phyloP scores from a whole-genome alignment of 2,329 filamentous ascomycete genomes.

The Mariannaea sp. region DNA sequence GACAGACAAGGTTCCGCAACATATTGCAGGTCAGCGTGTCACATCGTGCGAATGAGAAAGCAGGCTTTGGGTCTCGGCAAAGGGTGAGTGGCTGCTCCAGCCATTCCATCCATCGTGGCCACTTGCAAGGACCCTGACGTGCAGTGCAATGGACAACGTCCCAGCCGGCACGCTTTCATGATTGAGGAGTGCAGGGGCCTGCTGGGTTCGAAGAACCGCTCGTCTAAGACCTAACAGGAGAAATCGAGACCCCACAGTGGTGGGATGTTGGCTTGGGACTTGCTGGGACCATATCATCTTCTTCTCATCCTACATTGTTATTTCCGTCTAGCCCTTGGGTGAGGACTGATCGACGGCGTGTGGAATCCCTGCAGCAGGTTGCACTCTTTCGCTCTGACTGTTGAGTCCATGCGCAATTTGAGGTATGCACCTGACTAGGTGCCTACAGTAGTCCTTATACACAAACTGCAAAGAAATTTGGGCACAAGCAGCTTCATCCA shows the following conservation, averaged over 20 bases:
- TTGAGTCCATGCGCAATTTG: too few species aligned
- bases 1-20: neutral
- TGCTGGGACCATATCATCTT: conserved; percentile 25
- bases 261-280: too few species aligned
- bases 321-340: conserved; percentile 26
- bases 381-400: conserved; percentile 16
- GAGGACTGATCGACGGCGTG: conserved; percentile 32
- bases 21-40: neutral
- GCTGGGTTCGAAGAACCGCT: conserved; percentile 27
- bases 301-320: conserved; percentile 25
- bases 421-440: too few species aligned
- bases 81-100: neutral
- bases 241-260: conserved; percentile 26
- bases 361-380: conserved; percentile 29
- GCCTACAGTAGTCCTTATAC: too few species aligned
- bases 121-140: conserved; percentile 12
- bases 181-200: conserved; percentile 13
- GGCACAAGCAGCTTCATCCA: too few species aligned
- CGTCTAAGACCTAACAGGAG: conserved; percentile 24
- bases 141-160: conserved; percentile 13
- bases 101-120: neutral
- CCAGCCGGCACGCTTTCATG: conserved; percentile 2
- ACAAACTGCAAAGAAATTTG: too few species aligned
- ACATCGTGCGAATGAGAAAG: neutral
- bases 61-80: neutral